phyloP scores from a whole-genome alignment of 2,329 filamentous ascomycete species.

The Lasiodiplodia sp. region DNA sequence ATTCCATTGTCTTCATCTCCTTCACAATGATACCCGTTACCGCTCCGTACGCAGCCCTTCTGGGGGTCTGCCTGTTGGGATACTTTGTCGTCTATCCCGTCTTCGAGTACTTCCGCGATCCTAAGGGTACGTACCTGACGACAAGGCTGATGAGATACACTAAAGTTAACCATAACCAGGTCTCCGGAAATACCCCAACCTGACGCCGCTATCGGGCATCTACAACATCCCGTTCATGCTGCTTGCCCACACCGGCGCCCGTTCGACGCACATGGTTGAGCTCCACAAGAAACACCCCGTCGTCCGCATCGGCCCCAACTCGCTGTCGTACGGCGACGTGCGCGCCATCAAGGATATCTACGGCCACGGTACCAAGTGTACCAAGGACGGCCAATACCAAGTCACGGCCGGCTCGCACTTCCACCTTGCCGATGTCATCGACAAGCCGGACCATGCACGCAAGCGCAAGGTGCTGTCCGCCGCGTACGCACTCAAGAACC shows the following conservation, averaged over 20 bases:
- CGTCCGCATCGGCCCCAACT: slow-evolving; percentile 43
- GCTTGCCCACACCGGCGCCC: slow-evolving; percentile 53
- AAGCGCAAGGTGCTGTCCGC: slow-evolving; percentile 36
- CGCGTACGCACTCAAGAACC: slow-evolving; percentile 35
- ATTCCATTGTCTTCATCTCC: background rate
- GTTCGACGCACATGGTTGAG: slow-evolving; percentile 52
- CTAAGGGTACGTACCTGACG: slow-evolving; percentile 45
- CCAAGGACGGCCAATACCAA: slow-evolving; percentile 40
- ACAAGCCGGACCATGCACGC: slow-evolving; percentile 38
- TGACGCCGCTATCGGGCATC: slow-evolving; percentile 56
- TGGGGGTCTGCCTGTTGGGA: slow-evolving; percentile 37
- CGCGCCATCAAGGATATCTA: slow-evolving; percentile 51
- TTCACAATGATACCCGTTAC: slow-evolving; percentile 14
- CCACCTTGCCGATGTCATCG: slow-evolving; percentile 53
- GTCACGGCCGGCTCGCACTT: slow-evolving; percentile 57
- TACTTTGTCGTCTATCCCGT: slow-evolving; percentile 53
- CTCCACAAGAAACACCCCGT: slow-evolving; percentile 58
- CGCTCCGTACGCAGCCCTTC: slow-evolving; percentile 38
- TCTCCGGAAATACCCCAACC: slow-evolving; percentile 58
- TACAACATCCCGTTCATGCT: slow-evolving; percentile 58
- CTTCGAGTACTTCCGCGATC: slow-evolving; percentile 54
- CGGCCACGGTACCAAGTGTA: slow-evolving; percentile 33
- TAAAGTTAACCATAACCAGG: slow-evolving; percentile 35
- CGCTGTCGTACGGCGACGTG: slow-evolving; percentile 42
- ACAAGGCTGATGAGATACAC: background rate